Percentiles rank a stretch among this genome's conserved stretches.
Conservation (phyloP, 148 eudicot species). For the Rhododendron molle region DNA sequence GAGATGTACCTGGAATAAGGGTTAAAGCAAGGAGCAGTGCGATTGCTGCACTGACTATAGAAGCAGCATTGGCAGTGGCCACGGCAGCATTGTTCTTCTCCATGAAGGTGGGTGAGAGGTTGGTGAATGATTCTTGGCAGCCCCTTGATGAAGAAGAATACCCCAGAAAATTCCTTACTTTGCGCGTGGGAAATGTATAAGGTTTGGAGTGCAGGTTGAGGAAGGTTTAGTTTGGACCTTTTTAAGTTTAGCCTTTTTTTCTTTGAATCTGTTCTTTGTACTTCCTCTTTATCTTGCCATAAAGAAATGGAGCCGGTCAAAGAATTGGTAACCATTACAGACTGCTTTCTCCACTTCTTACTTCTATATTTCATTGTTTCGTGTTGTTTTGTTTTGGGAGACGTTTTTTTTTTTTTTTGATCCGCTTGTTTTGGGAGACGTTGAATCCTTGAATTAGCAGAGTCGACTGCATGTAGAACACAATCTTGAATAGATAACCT, state of each 20-base stretch:
- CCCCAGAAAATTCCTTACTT: constrained; percentile 31
- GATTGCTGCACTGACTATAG: neutral
- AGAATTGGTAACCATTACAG: neutral
- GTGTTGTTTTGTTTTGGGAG: neutral
- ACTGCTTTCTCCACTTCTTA: neutral
- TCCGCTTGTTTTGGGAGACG: neutral
- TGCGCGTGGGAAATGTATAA: constrained; percentile 7
- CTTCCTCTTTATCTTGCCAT: neutral
- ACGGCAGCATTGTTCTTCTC: neutral
- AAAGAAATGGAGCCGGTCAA: neutral
- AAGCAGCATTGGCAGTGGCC: neutral
- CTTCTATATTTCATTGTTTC: neutral
- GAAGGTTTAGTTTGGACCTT: neutral
- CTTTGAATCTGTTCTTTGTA: constrained; percentile 7
- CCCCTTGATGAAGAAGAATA: constrained; percentile 9
- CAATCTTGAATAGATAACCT: neutral
- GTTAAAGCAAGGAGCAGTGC: constrained; percentile 12
- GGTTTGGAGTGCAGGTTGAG: constrained; percentile 3
- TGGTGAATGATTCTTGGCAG: neutral
- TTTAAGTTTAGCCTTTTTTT: neutral
- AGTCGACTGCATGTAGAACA: neutral
- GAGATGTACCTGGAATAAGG: constrained; percentile 11
- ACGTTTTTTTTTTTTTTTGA: too few relatives aligned
- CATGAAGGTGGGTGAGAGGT: constrained; percentile 2
- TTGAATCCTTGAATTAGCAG: neutral